Evolutionary conservation across 305 asterid species (phyloP), one percentile per base, ranked within the genome.

Genomic region (Solanum hybrid): DNA sequence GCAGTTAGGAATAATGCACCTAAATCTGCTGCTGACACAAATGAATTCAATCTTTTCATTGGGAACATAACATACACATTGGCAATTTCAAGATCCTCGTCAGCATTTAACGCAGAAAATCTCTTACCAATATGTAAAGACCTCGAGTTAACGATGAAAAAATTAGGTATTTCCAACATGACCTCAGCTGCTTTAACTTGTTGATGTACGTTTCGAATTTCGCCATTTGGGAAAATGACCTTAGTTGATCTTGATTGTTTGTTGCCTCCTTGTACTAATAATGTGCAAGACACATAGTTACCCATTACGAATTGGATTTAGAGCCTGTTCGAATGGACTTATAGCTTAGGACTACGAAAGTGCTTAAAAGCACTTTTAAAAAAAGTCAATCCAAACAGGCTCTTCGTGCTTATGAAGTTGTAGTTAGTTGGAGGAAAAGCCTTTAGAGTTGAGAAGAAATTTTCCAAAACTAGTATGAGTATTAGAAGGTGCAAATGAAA

Each of bases 61-160:
- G 97, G 95, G 45, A 96, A 96, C 90, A 95, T 92, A 37, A 93
- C 94, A 91, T 95, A 96, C 6, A 90, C 96, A 26, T 89, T 91
- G 7, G 95, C 93, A 34, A 93, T 89, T 57, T 95, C 97, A 27
- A 96, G 94, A 84, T 97, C 98, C 73, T 97, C 98, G 0, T 95
- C 99, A 11, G 99, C 98, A 70, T 89, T 95, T 22, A 97, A 89
- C 2, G 98, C 95, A 10, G 91, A 86, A 38, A 97, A 95, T 84
- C 98, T 90, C 34, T 89, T 92, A 0, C 99, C 98, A 7, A 95
- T 93, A 3, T 92, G 95, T n/a, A 97, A 94, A 38, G 96, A 95
- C 65, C 79, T 92, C 0, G 95, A 79, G 91, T 94, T 94, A 7
- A 93, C 95, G 72, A 94, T 86, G 90, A 95, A 95, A 8, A 38